Conservation (phyloP, 371 early-diverging fungal species). For the Mortierella sp. region DNA sequence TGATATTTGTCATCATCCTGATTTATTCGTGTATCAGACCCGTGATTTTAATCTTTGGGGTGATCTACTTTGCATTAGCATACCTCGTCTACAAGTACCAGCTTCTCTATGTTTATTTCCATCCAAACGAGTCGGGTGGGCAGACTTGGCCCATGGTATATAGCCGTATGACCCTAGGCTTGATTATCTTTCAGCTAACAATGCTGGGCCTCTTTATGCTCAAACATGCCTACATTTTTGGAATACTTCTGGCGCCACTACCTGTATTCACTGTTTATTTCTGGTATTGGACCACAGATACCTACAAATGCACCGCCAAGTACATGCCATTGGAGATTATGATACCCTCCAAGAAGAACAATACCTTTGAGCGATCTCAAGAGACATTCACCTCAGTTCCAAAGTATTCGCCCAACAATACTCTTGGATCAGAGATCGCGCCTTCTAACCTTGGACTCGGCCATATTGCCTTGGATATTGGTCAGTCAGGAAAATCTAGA, state of each 20-base stretch:
- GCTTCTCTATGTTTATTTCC: conserved; percentile 87
- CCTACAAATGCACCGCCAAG: conserved; percentile 69
- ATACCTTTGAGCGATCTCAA: background rate
- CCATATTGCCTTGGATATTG: background rate
- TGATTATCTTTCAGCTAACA: conserved; percentile 88
- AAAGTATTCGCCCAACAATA: background rate
- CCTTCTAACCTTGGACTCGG: background rate
- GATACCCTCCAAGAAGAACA: conserved; percentile 3
- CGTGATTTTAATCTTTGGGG: conserved; percentile 83
- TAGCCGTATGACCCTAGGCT: conserved; percentile 79
- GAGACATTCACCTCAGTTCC: background rate
- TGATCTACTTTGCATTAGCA: conserved; percentile 83
- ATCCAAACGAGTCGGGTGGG: conserved; percentile 88
- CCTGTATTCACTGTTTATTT: conserved; percentile 66
- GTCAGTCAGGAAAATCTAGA: background rate
- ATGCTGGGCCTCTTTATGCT: conserved; percentile 84
- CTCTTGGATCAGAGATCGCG: conserved; percentile 20
- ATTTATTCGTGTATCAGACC: conserved; percentile 92
- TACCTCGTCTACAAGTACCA: conserved; percentile 85
- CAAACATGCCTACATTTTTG: conserved; percentile 67
- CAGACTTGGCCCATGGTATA: conserved; percentile 82
- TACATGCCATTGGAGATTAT: conserved; percentile 60
- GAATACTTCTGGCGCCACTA: conserved; percentile 64
- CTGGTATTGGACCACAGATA: conserved; percentile 69
- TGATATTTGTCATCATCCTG: conserved; percentile 86